These are phyloP conservation scores for Penicillium chermesinum DNA, from an alignment of 495 filamentous ascomycete genomes.

Conservation along the genomic window DNA sequence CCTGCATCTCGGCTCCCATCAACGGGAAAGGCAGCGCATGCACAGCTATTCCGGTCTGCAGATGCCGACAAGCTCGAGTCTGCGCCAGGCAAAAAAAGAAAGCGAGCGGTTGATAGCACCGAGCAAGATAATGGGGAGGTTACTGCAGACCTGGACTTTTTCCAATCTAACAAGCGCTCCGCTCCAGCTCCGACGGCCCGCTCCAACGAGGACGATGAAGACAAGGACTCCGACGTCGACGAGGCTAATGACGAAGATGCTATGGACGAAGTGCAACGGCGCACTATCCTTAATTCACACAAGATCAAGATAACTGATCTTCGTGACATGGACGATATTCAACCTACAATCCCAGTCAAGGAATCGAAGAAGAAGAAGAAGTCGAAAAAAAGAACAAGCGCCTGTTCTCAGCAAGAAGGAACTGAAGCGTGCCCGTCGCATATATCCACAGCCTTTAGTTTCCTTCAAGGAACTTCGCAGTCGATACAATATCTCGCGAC, in stretches of 20 bases:
- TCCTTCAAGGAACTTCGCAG: constrained; percentile 68
- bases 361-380: constrained; percentile 48
- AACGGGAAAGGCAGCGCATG: constrained; percentile 45
- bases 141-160: constrained; percentile 35
- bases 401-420: constrained; percentile 47
- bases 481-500: constrained; percentile 62
- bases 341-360: constrained; percentile 35
- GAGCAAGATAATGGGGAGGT: constrained; percentile 24
- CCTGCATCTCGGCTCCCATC: constrained; percentile 39
- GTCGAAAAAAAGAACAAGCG: constrained; percentile 41
- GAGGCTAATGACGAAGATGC: constrained; percentile 26
- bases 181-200: constrained; percentile 14
- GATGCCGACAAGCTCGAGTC: constrained; percentile 31
- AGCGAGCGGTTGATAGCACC: constrained; percentile 19
- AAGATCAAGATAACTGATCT: constrained; percentile 81
- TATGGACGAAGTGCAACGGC: constrained; percentile 61
- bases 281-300: constrained; percentile 71
- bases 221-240: too few species aligned
- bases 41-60: constrained; percentile 48
- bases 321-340: constrained; percentile 39
- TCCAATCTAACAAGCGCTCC: constrained; percentile 27
- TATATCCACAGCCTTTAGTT: constrained; percentile 72
- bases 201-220: background rate
- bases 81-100: constrained; percentile 38
- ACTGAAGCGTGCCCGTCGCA: constrained; percentile 44